These are phyloP conservation scores for Zoysia pacifica DNA, from an alignment of 176 grass and related monocot species.

Conservation along the genomic window DNA sequence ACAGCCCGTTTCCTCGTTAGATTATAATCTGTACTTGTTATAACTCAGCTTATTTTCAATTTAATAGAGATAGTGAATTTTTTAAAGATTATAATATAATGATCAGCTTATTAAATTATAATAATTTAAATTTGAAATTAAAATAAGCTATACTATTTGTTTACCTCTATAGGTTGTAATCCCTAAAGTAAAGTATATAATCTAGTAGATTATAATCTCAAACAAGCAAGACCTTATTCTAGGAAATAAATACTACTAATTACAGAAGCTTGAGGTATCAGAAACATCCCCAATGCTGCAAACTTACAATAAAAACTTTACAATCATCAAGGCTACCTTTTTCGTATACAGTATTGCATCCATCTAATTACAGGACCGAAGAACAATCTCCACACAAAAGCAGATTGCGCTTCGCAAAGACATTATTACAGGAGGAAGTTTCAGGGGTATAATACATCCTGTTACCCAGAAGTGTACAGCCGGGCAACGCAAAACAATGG, in stretches of 20 bases:
- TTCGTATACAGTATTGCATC: background rate
- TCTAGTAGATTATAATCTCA: no score
- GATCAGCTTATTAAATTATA: no score
- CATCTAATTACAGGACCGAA: constrained; percentile 15
- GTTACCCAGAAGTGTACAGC: constrained; percentile 34
- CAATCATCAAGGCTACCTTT: background rate
- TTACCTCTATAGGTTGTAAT: no score
- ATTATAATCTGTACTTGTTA: no score
- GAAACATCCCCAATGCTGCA: background rate
- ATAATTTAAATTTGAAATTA: no score
- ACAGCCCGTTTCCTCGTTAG: no score
- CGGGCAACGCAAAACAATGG: background rate
- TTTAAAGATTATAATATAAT: no score
- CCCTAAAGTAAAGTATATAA: no score
- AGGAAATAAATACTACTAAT: background rate
- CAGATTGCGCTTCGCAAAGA: constrained; percentile 27
- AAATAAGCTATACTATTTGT: no score
- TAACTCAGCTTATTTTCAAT: no score
- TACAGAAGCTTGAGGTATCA: constrained; percentile 7
- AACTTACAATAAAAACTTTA: constrained; percentile 32
- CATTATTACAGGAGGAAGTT: constrained; percentile 25
- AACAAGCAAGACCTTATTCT: background rate
- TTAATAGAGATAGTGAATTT: no score
- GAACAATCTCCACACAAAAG: constrained; percentile 29
- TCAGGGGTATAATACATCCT: constrained; percentile 32